Conservation (phyloP, 163 green algal species). For the Volvox carteri region DNA sequence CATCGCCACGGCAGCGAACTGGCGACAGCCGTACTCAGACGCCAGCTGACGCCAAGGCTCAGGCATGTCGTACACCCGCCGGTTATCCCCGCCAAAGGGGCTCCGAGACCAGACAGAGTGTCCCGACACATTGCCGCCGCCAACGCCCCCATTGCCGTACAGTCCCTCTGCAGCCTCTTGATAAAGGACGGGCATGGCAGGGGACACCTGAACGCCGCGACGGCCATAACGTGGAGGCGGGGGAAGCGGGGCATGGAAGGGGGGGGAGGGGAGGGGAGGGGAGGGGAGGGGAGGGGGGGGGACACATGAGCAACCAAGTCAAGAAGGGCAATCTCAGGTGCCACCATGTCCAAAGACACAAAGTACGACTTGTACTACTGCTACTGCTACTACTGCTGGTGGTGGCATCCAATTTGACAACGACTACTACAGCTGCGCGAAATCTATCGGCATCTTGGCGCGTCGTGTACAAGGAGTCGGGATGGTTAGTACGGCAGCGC, state of each 20-base stretch:
- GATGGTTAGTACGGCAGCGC: background rate
- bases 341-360: background rate
- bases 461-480: background rate
- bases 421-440: background rate
- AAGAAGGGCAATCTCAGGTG: background rate
- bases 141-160: background rate
- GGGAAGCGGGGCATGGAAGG: background rate
- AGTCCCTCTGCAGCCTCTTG: background rate
- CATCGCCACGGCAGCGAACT: conserved; percentile 22
- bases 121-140: background rate
- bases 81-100: background rate
- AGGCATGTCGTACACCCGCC: background rate
- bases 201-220: background rate
- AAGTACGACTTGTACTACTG: background rate
- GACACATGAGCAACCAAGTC: background rate
- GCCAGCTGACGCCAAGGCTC: conserved; percentile 14
- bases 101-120: background rate
- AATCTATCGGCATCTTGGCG: background rate
- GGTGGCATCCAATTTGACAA: background rate
- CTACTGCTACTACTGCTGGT: background rate
- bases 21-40: background rate
- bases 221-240: background rate
- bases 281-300: background rate
- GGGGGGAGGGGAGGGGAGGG: background rate
- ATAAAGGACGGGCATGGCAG: conserved; percentile 10